Base-by-base conservation (phyloP, 805 yeast species). In the Saccharomyces paradoxus region DNA sequence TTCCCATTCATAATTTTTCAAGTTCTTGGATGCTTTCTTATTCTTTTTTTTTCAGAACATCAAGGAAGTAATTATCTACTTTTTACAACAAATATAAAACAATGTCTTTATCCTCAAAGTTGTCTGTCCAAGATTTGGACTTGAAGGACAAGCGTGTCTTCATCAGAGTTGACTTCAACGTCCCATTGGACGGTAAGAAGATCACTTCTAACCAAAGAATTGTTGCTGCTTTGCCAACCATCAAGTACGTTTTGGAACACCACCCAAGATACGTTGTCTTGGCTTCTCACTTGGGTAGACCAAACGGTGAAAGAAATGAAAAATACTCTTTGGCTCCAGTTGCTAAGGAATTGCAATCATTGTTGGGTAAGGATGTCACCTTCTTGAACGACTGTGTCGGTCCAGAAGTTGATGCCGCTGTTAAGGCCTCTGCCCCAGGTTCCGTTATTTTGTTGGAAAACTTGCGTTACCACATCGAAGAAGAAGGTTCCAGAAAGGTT, bases 131-230 rank as follows among this genome's bases (percentile, higher is more conserved):
- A 71, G 99, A 94, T 76, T 78, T 94, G 65, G 82, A 83, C 73
- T 84, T 89, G 74, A 73, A 85, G 67, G 91, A 82, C 75, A 91
- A 94, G 82, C 84, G 97, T 74, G 99, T 94, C 74, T 91, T 94
- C 79, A 92, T 94, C 82, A 88, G 99, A 79, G 99, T 95, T 60
- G 97, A 92, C 75, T 87, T 87, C 82, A 87, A 87, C 78, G 96
- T 87, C 62, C 96, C 96, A 73, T 84, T 94, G 67, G 98, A 94
- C 71, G 98, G 97, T 66, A 82, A 81, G 70, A 91, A 85, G 73
- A 94, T 94, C 81, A 95, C 99, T 79, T 94, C 95, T 84, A 95
- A 94, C 81, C 98, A 94, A 80, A 87, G 99, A 80, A 94, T 94
- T 71, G 98, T 91, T 68, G 99, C 99, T 73, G 99, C 99, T 64